Percentiles rank a stretch among this genome's conserved stretches.
These are phyloP conservation scores for Boletus eberwhitei DNA, from an alignment of 768 basidiomycete species.

Conservation along the genomic window DNA sequence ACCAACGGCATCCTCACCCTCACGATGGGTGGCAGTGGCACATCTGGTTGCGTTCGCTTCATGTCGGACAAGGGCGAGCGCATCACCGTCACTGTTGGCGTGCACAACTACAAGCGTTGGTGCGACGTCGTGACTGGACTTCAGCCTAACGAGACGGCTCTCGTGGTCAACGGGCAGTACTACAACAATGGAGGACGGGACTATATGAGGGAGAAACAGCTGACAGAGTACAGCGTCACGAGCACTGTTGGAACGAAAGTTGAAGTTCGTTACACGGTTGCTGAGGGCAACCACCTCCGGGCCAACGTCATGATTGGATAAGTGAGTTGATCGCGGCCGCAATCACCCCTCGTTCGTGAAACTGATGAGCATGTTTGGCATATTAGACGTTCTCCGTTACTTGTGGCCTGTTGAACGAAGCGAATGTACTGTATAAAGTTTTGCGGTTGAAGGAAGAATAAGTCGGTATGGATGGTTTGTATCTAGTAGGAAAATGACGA, in stretches of 20 bases:
- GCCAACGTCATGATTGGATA: slow-evolving; percentile 3
- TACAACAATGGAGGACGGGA: slow-evolving; percentile 9
- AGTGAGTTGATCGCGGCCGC: neutral
- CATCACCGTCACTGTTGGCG: slow-evolving; percentile 35
- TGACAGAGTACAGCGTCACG: neutral
- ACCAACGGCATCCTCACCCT: slow-evolving; percentile 23
- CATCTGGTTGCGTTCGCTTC: slow-evolving; percentile 38
- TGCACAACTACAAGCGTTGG: slow-evolving; percentile 41
- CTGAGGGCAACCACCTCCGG: slow-evolving; percentile 5
- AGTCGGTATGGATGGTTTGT: neutral
- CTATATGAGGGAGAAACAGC: slow-evolving; percentile 3
- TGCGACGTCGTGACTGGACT: slow-evolving; percentile 37
- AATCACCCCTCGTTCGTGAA: neutral
- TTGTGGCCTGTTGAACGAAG: neutral
- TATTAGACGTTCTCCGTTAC: neutral
- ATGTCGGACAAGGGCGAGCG: slow-evolving; percentile 26
- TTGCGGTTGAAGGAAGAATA: neutral
- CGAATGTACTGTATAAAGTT: neutral
- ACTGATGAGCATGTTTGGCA: neutral
- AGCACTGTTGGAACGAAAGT: slow-evolving; percentile 6
- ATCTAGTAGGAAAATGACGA: neutral
- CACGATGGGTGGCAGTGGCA: slow-evolving; percentile 38
- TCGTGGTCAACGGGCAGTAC: slow-evolving; percentile 28
- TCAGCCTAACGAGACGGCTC: slow-evolving; percentile 18
- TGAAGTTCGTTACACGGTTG: neutral